These are phyloP conservation scores for Bathelium albidoporum DNA, from an alignment of 495 filamentous ascomycete species.

Conservation along the genomic window DNA sequence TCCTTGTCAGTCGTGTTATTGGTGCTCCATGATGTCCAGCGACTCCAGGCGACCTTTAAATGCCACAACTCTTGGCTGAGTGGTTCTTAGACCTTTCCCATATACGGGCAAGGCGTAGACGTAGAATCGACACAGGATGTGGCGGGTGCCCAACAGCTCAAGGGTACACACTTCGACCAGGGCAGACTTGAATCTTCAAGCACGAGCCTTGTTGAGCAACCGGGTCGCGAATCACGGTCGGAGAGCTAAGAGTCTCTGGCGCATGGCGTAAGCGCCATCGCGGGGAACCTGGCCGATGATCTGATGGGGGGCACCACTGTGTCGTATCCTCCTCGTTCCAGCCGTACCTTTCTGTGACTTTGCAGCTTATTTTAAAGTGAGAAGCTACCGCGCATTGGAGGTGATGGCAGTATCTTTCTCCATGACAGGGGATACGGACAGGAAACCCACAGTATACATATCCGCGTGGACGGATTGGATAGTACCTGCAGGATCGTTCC, in stretches of 20 bases:
- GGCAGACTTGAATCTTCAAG: neutral
- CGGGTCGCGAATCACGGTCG: neutral
- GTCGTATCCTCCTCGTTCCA: neutral
- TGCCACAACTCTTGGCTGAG: neutral
- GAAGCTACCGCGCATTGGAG: no score
- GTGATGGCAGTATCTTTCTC: no score
- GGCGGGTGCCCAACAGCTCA: conserved; percentile 1
- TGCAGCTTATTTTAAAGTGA: neutral
- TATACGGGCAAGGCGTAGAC: neutral
- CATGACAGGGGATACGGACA: no score
- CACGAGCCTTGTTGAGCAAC: conserved; percentile 4
- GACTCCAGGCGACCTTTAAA: neutral
- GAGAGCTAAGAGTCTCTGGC: neutral
- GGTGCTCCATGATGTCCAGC: neutral
- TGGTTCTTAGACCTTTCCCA: neutral
- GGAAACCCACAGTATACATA: no score
- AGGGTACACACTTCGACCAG: neutral
- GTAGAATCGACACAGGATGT: neutral
- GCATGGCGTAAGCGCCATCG: neutral
- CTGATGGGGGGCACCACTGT: neutral
- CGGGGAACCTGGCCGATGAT: neutral
- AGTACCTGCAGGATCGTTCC: neutral
- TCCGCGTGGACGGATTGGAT: neutral
- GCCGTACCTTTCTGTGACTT: neutral
- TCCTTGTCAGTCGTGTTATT: neutral